Base-by-base conservation (phyloP, 768 basidiomycete species). In the Russula compacta region DNA sequence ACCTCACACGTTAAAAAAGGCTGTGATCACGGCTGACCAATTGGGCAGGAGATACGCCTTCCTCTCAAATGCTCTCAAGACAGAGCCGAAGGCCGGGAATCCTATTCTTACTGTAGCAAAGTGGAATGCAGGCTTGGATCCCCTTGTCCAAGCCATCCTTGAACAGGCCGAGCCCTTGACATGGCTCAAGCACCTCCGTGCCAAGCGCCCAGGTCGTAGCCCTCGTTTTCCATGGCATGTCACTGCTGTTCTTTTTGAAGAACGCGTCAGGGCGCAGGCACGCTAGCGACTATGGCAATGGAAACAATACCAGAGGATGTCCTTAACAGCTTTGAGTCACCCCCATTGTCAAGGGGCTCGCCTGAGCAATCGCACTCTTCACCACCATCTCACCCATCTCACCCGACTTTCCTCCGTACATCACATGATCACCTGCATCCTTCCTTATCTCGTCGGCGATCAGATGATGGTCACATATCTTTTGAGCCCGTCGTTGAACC, bases 151-250 rank as follows among this genome's bases (percentile, higher is more conserved):
- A 60, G 70, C 74, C n/a, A 75, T 79, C 32, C 69, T 90, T 29
- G 86, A 86, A 57, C 77, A 78, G 55, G 78, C 80, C 0, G 89
- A 91, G 67, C 86, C 88, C 7, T 75, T 86, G 49, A 82, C 83
- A 7, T 91, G 88, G 89, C 72, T 89, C 33, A 86, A 82, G 67
- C 85, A 89, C 59, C 68, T 79, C 64, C 73, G 82, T 51, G 80
- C 84, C 50, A 82, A 76, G 61, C 77, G 69, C 56, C 71, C 71
- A 43, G 69, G 68, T 52, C 64, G 66, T 39, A 62, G 65, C 32
- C 64, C 58, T 49, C 77, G 80, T 44, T 76, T 79, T 43, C 79
- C 78, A 4, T 84, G 86, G 83, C 76, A 83, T 69, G 68, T 89
- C 51, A 83, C 87, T 9, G 87, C 89, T 3, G 73, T 86, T 54